Evolutionary conservation across 495 filamentous ascomycete genomes (phyloP), one percentile per base, ranked within the genome.

Genomic region (Astrothelium macrocarpum): DNA sequence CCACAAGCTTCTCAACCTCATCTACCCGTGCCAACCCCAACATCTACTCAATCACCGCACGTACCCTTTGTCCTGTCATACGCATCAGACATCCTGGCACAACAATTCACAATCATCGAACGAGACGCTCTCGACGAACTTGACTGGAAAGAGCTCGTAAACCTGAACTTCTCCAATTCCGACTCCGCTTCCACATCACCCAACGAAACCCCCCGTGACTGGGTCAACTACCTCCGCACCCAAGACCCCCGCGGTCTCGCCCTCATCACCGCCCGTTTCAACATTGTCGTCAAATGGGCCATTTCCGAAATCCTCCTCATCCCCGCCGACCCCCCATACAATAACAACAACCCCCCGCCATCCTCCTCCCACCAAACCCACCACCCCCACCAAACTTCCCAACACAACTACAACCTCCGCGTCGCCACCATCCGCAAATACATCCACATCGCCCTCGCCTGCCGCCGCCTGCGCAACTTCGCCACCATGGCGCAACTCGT

Each of bases 281-380:
- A 97, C 73, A 81, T 99, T 65, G 89, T 97, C 81, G 92, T 95
- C 59, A 97, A 96, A 78, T 99, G 95, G 95, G 87, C 88, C 16
- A 80, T 95, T 26, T 97, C 93, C 1, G 91, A 97, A 72, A 84
- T 93, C 68, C 84, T 97, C 32, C 78, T 99, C 43, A 97, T 56
- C 20, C 23, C 49, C n/a, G 45, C 49, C 12, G 25, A 56, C 25
- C 49, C 49, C 29, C 23, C 49, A 1, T 56, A 9, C 5, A 5
- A 9, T 25, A 28, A n/a, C 2, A n/a, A 56, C 0, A 49, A 49
- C 43, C 49, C 23, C 1, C 49, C n/a, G n/a, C n/a, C 49, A 3
- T 56, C 49, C 23, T 56, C 49, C 0, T 56, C 49, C 7, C 49
- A 26, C 25, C 49, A 56, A 56, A 28, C 26, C 49, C 5, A 39